A percentile compares a stretch with the other conserved stretches of the same genome.
Evolutionary conservation across 2,329 filamentous ascomycete species (phyloP).

Genomic region (Fusarium euwallaceae): DNA sequence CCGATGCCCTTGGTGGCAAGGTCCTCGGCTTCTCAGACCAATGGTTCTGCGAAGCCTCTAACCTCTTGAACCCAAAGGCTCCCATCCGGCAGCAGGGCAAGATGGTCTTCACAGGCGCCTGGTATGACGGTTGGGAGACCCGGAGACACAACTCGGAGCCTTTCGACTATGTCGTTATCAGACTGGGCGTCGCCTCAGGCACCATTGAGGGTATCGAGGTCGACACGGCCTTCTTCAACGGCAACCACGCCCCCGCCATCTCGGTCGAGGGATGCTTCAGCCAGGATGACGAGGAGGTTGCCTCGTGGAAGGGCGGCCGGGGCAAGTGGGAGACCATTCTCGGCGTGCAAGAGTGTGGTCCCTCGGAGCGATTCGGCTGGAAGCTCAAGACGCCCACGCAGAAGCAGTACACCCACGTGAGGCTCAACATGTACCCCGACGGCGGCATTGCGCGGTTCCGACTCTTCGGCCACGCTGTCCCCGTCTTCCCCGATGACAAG

Average conservation of each 20-base stretch:
- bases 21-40: constrained; percentile 76
- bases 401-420: constrained; percentile 83
- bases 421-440: constrained; percentile 88
- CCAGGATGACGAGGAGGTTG: constrained; percentile 72
- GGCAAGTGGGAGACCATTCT: constrained; percentile 81
- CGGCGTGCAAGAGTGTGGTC: constrained; percentile 77
- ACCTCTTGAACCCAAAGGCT: constrained; percentile 73
- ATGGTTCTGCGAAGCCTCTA: constrained; percentile 76
- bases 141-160: constrained; percentile 73
- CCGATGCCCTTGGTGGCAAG: constrained; percentile 71
- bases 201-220: constrained; percentile 81
- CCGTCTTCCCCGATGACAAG: constrained; percentile 78
- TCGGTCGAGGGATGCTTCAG: constrained; percentile 83
- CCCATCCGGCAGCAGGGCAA: constrained; percentile 74
- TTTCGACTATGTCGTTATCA: constrained; percentile 77
- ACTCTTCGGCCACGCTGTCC: constrained; percentile 80
- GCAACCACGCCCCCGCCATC: constrained; percentile 84
- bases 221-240: constrained; percentile 85
- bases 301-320: constrained; percentile 69
- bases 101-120: constrained; percentile 77
- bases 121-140: constrained; percentile 81
- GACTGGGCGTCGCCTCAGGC: constrained; percentile 77
- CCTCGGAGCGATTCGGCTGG: constrained; percentile 81
- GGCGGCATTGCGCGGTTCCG: constrained; percentile 86
- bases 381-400: constrained; percentile 68